Percentiles rank a stretch among this genome's conserved stretches.
Evolutionary conservation across 805 yeast species (phyloP).

Genomic region (Teunomyces cretensis): DNA sequence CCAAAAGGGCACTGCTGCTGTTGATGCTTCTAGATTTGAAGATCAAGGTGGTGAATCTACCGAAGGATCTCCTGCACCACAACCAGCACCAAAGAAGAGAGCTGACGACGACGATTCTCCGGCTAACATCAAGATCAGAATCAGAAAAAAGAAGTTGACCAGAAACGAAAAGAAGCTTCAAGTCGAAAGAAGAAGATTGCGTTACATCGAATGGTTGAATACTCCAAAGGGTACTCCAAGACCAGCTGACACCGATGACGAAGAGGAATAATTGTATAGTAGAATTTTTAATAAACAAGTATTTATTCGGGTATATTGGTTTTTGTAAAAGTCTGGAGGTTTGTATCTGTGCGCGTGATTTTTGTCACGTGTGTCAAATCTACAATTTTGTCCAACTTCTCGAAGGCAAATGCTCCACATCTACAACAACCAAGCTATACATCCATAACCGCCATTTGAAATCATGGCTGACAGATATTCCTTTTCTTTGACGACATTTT

Average conservation of each 20-base stretch:
- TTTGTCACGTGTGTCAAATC: neutral
- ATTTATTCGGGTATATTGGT: neutral
- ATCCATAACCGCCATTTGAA: neutral
- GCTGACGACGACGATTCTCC: slow-evolving; percentile 85
- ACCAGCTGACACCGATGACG: slow-evolving; percentile 92
- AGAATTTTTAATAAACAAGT: neutral
- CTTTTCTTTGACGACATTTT: slow-evolving; percentile 93
- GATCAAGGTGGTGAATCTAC: slow-evolving; percentile 63
- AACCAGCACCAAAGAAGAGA: slow-evolving; percentile 38
- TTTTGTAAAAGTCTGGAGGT: too few species aligned
- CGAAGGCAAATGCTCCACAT: slow-evolving; percentile 11
- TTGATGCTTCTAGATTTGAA: slow-evolving; percentile 79
- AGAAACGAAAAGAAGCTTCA: slow-evolving; percentile 92
- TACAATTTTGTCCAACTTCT: neutral
- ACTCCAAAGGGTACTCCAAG: slow-evolving; percentile 98
- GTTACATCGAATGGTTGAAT: slow-evolving; percentile 92
- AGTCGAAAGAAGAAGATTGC: slow-evolving; percentile 89
- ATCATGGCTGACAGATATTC: slow-evolving; percentile 97
- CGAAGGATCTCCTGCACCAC: slow-evolving; percentile 41
- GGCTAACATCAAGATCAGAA: slow-evolving; percentile 89
- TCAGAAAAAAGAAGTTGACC: slow-evolving; percentile 94
- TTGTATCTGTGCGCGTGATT: neutral
- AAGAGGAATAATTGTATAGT: slow-evolving; percentile 46
- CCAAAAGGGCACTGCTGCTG: slow-evolving; percentile 74
- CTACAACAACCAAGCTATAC: neutral